These are phyloP conservation scores for Paraglomus brasilianum DNA, from an alignment of 192 early-diverging fungal genomes.

Conservation along the genomic window DNA sequence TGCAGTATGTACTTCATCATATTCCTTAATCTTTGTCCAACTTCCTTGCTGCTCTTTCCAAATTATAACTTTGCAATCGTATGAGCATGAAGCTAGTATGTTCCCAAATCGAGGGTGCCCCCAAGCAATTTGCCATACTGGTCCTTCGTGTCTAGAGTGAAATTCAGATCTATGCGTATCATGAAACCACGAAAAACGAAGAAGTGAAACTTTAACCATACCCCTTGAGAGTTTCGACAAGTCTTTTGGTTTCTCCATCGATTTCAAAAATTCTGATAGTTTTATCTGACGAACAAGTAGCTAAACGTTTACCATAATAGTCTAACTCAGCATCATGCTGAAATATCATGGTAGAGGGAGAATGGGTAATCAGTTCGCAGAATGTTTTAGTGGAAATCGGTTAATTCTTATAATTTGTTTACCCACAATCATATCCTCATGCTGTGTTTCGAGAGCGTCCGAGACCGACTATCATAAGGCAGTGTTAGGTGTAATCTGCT, in stretches of 20 bases:
- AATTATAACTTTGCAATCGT: constrained; percentile 93
- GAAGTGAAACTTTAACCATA: constrained; percentile 33
- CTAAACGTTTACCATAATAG: constrained; percentile 82
- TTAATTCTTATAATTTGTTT: neutral
- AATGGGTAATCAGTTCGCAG: neutral
- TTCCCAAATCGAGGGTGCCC: constrained; percentile 97
- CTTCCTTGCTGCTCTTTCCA: constrained; percentile 89
- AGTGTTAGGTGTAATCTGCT: too few species aligned
- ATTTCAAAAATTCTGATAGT: constrained; percentile 93
- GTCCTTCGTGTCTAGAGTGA: constrained; percentile 80
- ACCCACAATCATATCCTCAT: constrained; percentile 87
- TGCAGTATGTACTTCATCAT: constrained; percentile 74
- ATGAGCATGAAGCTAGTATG: constrained; percentile 94
- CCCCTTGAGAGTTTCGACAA: constrained; percentile 72
- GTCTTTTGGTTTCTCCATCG: constrained; percentile 66
- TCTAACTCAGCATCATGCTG: constrained; percentile 66
- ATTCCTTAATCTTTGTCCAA: constrained; percentile 84
- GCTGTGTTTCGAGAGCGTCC: constrained; percentile 77
- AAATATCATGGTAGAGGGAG: neutral
- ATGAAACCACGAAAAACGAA: neutral
- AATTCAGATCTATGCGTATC: neutral
- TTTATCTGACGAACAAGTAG: constrained; percentile 96
- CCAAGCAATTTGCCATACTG: constrained; percentile 99
- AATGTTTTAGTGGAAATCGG: neutral
- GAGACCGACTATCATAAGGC: neutral